Evolutionary conservation across 805 yeast genomes (phyloP).

Genomic region (Saccharomycopsis schoenii): DNA sequence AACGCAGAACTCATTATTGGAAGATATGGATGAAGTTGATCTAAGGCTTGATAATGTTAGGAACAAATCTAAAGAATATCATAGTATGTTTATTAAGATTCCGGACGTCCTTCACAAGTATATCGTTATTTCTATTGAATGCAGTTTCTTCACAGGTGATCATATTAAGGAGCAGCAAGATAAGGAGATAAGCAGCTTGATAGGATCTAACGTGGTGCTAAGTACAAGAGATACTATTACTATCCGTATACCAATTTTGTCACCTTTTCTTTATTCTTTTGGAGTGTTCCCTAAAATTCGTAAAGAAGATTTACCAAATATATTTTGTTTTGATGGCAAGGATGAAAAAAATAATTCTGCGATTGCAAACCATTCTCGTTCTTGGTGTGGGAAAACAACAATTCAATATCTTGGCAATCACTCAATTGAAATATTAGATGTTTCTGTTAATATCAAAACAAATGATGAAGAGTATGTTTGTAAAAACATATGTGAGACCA

Average conservation of each 20-base stretch:
- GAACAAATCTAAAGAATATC: slow-evolving; percentile 3
- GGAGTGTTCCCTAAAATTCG: slow-evolving; percentile 26
- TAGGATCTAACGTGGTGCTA: slow-evolving; percentile 4
- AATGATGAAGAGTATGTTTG: slow-evolving; percentile 29
- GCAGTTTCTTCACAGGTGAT: slow-evolving; percentile 18
- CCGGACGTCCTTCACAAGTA: slow-evolving; percentile 13
- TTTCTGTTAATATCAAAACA: slow-evolving; percentile 22
- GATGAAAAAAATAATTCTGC: slow-evolving; percentile 15
- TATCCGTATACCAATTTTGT: slow-evolving; percentile 23
- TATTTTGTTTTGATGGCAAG: slow-evolving; percentile 18
- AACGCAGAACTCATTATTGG: not conserved
- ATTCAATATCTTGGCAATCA: slow-evolving; percentile 24
- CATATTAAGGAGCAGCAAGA: slow-evolving; percentile 16
- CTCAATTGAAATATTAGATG: slow-evolving; percentile 29
- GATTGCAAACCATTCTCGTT: slow-evolving; percentile 25
- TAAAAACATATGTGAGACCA: slow-evolving; percentile 11
- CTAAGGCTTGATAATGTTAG: slow-evolving; percentile 7
- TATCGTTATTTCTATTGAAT: slow-evolving; percentile 16
- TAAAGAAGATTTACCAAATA: slow-evolving; percentile 24
- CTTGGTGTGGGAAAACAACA: slow-evolving; percentile 28
- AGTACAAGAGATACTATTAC: slow-evolving; percentile 19
- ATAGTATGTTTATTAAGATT: slow-evolving; percentile 12
- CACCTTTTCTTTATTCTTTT: slow-evolving; percentile 25
- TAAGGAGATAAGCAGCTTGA: slow-evolving; percentile 7
- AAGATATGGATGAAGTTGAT: slow-evolving; percentile 5